Evolutionary conservation across 176 grass and related monocot genomes (phyloP).

Genomic region (Musa schizocarpa): DNA sequence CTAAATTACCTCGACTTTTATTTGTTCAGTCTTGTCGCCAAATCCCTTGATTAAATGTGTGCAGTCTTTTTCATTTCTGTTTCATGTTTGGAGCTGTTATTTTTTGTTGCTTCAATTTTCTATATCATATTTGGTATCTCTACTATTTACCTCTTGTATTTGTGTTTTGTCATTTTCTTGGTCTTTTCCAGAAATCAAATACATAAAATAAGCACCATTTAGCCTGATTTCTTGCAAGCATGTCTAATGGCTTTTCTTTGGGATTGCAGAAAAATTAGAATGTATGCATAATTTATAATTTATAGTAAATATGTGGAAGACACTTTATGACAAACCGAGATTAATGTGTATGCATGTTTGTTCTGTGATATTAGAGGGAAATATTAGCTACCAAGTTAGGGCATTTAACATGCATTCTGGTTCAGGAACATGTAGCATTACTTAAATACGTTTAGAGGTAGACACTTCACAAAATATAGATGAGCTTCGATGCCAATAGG

Average conservation of each 20-base stretch:
- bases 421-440: not conserved
- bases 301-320: not conserved
- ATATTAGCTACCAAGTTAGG: not conserved
- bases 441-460: not conserved
- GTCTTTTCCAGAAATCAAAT: not conserved
- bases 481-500: not conserved
- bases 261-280: too few species aligned
- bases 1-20: not conserved
- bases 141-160: not conserved
- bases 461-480: too few species aligned
- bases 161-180: not conserved
- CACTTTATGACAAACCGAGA: not conserved
- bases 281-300: not conserved
- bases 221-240: not conserved
- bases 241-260: too few species aligned
- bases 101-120: not conserved
- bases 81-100: not conserved
- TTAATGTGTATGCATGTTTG: not conserved
- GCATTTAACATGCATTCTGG: not conserved
- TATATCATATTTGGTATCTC: not conserved
- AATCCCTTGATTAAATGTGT: not conserved
- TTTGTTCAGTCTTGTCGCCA: not conserved
- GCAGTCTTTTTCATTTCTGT: not conserved
- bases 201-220: not conserved
- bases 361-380: not conserved